Evolutionary conservation across 495 filamentous ascomycete species (phyloP).

Genomic region (Wilcoxina mikolae): DNA sequence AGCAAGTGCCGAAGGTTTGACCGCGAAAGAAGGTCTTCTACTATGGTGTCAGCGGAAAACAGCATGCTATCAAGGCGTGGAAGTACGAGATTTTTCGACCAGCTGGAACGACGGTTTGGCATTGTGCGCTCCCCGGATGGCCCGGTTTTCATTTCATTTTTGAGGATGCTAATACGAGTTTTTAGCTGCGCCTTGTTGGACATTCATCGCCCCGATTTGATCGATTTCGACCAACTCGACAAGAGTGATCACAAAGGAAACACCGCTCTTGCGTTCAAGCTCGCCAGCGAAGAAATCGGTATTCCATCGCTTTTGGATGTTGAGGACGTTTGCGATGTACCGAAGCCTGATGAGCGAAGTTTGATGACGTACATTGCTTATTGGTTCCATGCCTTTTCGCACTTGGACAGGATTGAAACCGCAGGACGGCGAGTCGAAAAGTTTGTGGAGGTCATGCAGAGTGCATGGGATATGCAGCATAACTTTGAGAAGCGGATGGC

Average conservation of each 20-base stretch:
- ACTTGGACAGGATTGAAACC: conserved; percentile 95
- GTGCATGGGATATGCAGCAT: conserved; percentile 99
- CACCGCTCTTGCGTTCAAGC: conserved; percentile 93
- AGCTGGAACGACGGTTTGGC: conserved; percentile 97
- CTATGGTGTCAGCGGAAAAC: conserved; percentile 98
- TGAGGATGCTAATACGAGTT: conserved; percentile 6
- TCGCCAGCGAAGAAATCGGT: conserved; percentile 89
- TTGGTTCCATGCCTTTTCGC: conserved; percentile 98
- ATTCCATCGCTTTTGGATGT: conserved; percentile 93
- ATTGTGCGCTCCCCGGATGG: conserved; percentile 38
- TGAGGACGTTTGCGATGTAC: conserved; percentile 93
- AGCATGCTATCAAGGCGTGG: conserved; percentile 91
- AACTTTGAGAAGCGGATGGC: conserved; percentile 81
- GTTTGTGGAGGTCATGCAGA: conserved; percentile 96
- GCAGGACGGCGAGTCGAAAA: conserved; percentile 93
- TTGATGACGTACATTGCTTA: conserved; percentile 99
- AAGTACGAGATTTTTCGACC: conserved; percentile 80
- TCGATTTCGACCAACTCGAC: conserved; percentile 87
- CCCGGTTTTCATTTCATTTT: neutral
- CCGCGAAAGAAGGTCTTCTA: conserved; percentile 85
- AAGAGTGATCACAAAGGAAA: conserved; percentile 91
- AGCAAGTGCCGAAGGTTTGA: conserved; percentile 72
- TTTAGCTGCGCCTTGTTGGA: conserved; percentile 73
- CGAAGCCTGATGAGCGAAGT: conserved; percentile 85
- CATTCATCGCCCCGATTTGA: conserved; percentile 91